Percentiles rank a stretch among this genome's conserved stretches.
These are phyloP conservation scores for Pluteus cervinus DNA, from an alignment of 768 basidiomycete species.

Conservation along the genomic window DNA sequence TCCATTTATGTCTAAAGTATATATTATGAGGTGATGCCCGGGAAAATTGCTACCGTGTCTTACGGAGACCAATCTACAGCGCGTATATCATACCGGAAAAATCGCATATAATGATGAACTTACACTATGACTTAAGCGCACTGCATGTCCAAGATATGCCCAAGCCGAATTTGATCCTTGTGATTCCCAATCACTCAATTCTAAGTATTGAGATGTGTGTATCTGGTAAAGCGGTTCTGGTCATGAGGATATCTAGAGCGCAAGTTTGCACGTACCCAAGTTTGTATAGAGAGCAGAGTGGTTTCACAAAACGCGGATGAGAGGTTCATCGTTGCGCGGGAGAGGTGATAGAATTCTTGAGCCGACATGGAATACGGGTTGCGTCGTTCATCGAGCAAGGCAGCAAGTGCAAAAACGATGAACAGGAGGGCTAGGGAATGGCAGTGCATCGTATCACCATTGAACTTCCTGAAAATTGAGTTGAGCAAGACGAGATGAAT, in stretches of 20 bases:
- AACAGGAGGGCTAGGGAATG: constrained; percentile 60
- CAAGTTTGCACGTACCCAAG: constrained; percentile 36
- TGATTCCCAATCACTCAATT: constrained; percentile 47
- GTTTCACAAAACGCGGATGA: constrained; percentile 40
- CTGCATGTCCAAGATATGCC: constrained; percentile 52
- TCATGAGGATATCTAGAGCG: background rate
- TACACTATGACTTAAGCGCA: constrained; percentile 56
- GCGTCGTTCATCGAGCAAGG: constrained; percentile 49
- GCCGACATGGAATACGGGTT: constrained; percentile 47
- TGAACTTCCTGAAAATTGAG: constrained; percentile 1
- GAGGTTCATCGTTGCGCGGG: constrained; percentile 46
- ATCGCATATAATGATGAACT: constrained; percentile 15
- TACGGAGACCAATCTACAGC: constrained; percentile 47
- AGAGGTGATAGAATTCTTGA: constrained; percentile 56
- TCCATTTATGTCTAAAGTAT: constrained; percentile 42
- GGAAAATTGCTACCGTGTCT: constrained; percentile 12
- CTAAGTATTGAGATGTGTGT: constrained; percentile 45
- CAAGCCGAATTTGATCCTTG: constrained; percentile 44
- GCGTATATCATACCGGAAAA: background rate
- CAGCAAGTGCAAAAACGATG: constrained; percentile 58
- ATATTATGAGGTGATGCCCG: background rate
- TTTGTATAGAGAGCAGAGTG: constrained; percentile 50
- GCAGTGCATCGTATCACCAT: constrained; percentile 15
- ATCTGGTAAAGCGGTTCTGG: constrained; percentile 15
- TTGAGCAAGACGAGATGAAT: background rate